phyloP scores from a whole-genome alignment of 768 basidiomycete genomes.

The Lactarius tabidus region DNA sequence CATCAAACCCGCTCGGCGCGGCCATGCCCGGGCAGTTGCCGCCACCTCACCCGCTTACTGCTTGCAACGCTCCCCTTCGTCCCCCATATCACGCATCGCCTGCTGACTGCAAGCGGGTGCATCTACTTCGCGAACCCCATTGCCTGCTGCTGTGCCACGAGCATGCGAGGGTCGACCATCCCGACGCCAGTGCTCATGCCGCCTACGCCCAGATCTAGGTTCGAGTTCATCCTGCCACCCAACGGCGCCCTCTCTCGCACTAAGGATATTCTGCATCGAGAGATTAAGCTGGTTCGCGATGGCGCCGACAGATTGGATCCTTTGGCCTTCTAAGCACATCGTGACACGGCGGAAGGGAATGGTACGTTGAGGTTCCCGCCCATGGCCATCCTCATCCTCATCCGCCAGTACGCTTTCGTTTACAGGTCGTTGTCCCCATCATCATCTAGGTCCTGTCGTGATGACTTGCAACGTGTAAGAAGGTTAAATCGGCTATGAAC shows the following conservation, averaged over 20 bases:
- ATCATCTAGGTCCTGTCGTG: too few relatives aligned
- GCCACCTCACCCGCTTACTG: conserved; percentile 32
- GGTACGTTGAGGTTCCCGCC: conserved; percentile 25
- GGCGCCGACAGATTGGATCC: conserved; percentile 4
- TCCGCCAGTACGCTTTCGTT: conserved; percentile 29
- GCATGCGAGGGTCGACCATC: conserved; percentile 22
- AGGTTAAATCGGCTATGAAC: too few relatives aligned
- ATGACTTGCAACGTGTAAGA: too few relatives aligned
- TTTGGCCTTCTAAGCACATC: conserved; percentile 35
- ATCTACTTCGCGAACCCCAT: conserved; percentile 85
- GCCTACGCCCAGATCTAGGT: background rate
- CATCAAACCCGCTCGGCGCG: conserved; percentile 32
- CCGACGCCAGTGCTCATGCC: conserved; percentile 13
- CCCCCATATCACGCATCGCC: conserved; percentile 82
- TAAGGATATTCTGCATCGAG: conserved; percentile 52
- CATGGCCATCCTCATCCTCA: conserved; percentile 38
- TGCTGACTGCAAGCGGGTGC: conserved; percentile 90
- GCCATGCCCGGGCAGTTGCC: conserved; percentile 31
- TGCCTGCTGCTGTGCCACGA: conserved; percentile 82
- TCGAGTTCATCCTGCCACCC: background rate
- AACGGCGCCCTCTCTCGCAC: conserved; percentile 6
- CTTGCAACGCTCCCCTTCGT: conserved; percentile 88
- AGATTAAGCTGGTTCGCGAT: conserved; percentile 30
- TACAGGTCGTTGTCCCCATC: conserved; percentile 20
- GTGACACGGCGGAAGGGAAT: conserved; percentile 25